Evolutionary conservation across 805 yeast genomes (phyloP).

Genomic region (Candida maltosa): DNA sequence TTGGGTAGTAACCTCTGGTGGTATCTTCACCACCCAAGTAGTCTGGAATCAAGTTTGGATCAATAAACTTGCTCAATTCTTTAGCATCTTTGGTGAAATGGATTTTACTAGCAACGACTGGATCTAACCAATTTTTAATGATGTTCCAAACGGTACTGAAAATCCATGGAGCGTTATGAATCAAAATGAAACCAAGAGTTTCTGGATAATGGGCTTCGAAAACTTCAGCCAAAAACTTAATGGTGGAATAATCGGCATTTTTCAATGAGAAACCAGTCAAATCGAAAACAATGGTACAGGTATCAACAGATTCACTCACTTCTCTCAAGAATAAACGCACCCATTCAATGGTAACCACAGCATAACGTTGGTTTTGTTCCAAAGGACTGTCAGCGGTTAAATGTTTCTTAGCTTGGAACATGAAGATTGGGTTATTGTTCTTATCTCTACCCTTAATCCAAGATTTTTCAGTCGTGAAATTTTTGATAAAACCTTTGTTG

Average conservation of each 20-base stretch:
- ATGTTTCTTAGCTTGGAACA: conserved; percentile 78
- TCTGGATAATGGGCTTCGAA: conserved; percentile 98
- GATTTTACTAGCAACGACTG: conserved; percentile 91
- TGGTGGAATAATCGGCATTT: conserved; percentile 91
- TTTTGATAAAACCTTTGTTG: conserved; percentile 46
- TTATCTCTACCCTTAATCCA: conserved; percentile 72
- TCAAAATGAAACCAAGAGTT: conserved; percentile 75
- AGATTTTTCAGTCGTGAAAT: conserved; percentile 67
- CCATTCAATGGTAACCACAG: conserved; percentile 74
- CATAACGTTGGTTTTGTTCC: conserved; percentile 71
- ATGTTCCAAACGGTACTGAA: conserved; percentile 93
- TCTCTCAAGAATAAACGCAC: conserved; percentile 64
- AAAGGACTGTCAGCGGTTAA: conserved; percentile 49
- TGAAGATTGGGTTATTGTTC: conserved; percentile 73
- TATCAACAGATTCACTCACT: conserved; percentile 63
- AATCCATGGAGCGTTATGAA: conserved; percentile 96
- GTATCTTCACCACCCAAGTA: conserved; percentile 73
- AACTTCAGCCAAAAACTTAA: conserved; percentile 81
- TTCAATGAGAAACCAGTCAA: conserved; percentile 80
- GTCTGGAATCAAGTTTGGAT: conserved; percentile 57
- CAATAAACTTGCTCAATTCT: conserved; percentile 66
- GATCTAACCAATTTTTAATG: conserved; percentile 91
- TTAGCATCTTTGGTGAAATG: conserved; percentile 69
- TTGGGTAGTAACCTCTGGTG: conserved; percentile 64
- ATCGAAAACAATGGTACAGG: conserved; percentile 72